Percentiles rank a stretch among this genome's conserved stretches.
phyloP scores from a whole-genome alignment of 352 stramenopile species.

The Thalassiosira oceanica region DNA sequence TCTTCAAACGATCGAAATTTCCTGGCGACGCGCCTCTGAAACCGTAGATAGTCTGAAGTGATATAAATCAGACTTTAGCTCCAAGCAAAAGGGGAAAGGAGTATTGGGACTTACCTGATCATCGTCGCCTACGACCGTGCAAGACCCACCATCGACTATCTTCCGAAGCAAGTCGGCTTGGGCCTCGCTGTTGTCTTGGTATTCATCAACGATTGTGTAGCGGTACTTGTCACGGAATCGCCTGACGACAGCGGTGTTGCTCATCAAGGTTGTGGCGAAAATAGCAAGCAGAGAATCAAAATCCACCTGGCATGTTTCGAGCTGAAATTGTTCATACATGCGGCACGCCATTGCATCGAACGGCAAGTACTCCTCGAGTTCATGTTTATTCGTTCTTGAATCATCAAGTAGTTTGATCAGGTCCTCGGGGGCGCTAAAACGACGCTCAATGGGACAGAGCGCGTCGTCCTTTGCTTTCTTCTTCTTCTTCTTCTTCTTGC shows the following conservation, averaged over 20 bases:
- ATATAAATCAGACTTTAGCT: no score
- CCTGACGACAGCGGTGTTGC: neutral
- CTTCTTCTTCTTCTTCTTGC: conserved; percentile 5
- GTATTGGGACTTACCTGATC: no score
- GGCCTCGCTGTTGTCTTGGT: conserved; percentile 22
- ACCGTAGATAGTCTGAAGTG: conserved; percentile 37
- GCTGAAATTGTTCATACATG: conserved; percentile 18
- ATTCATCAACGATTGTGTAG: conserved; percentile 47
- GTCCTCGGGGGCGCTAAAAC: neutral
- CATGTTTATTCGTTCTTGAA: no score
- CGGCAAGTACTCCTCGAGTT: conserved; percentile 15
- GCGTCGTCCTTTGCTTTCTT: neutral
- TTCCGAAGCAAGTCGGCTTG: conserved; percentile 27
- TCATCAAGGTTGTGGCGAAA: conserved; percentile 15
- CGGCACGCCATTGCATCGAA: conserved; percentile 12
- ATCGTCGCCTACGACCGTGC: conserved; percentile 48
- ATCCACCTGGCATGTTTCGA: conserved; percentile 7
- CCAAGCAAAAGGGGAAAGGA: no score
- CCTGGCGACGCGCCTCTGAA: conserved; percentile 31
- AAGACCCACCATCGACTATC: conserved; percentile 14
- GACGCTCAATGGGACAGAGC: neutral
- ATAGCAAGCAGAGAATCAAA: conserved; percentile 31
- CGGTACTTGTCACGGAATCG: conserved; percentile 19
- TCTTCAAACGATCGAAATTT: conserved; percentile 28
- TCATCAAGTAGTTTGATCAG: conserved; percentile 1